Base-by-base conservation (phyloP, 257 asterid species). In the Nicotiana noctiflora region DNA sequence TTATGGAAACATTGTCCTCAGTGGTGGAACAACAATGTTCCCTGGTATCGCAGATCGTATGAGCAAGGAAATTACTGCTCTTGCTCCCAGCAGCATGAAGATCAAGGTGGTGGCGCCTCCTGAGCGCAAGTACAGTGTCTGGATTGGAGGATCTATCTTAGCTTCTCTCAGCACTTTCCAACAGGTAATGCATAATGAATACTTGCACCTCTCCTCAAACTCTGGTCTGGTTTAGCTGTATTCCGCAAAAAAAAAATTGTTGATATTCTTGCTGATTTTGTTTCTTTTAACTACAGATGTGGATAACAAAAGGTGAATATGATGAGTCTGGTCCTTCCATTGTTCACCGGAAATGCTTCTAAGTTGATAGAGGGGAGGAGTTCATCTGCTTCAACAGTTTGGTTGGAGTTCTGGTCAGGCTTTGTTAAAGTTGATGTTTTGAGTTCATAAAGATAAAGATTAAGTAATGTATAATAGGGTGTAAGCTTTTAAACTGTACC, bases 31-130 rank as follows among this genome's bases (percentile, higher is more conserved):
- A 19, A 84, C 86, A 8, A 86, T 86, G 89, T 84, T 86, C 63
- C 83, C 87, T 12, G 89, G 89, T 6, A 81, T 86, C 32, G 84
- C 87, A 15, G 89, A 86, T 65, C 89, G 89, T 40, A 84, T 86
- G 87, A 68, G 86, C 76, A 82, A 80, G 81, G 89, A 86, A 40
- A 80, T 86, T 65, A 29, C 76, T 8, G 87, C 84, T 29, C 80
- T 84, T 76, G 87, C 87, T 76, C 87, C 86, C 9, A 49, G 56
- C 29, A 70, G 81, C 78, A 86, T 86, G 84, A 86, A 76, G 84
- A 67, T 86, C 78, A 81, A 81, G 83, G 87, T 84, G 46, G 89
- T 86, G 76, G 87, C 89, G 44, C 89, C 89, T 65, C 87, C 85
- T 4, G 87, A 86, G 76, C 61, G 87, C 14, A 86, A 86, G 74